Evolutionary conservation across 768 basidiomycete genomes (phyloP).

Genomic region (Lactifluus echinatus): DNA sequence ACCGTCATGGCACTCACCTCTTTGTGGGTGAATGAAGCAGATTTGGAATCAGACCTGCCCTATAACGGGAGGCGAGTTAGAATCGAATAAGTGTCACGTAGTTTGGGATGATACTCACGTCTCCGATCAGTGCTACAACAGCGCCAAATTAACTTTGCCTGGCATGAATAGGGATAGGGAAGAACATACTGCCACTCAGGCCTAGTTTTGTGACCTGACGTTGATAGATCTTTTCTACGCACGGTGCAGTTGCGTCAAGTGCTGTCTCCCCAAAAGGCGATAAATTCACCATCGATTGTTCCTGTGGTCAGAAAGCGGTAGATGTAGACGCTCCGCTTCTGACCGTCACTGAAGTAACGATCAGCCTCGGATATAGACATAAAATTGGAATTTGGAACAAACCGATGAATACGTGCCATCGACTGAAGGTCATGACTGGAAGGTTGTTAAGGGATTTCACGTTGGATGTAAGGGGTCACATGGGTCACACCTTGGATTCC

Average conservation of each 20-base stretch:
- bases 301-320: conserved; percentile 82
- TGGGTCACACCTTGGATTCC: conserved; percentile 84
- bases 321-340: conserved; percentile 84
- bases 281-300: conserved; percentile 68
- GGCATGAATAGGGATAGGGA: conserved; percentile 19
- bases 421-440: conserved; percentile 84
- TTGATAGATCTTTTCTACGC: conserved; percentile 81
- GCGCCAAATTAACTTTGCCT: conserved; percentile 1
- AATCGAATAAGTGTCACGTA: conserved; percentile 16
- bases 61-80: conserved; percentile 18
- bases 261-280: neutral
- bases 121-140: conserved; percentile 58
- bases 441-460: neutral
- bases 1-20: conserved; percentile 46
- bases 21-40: conserved; percentile 79
- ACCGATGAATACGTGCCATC: conserved; percentile 96
- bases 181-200: conserved; percentile 68
- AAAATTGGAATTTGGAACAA: conserved; percentile 14
- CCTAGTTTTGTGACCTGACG: conserved; percentile 92
- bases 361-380: conserved; percentile 9
- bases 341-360: conserved; percentile 63
- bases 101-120: conserved; percentile 33
- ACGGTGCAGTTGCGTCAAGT: conserved; percentile 1
- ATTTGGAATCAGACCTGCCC: conserved; percentile 49
- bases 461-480: neutral